These are phyloP conservation scores for Cairneyella variabilis DNA, from an alignment of 495 filamentous ascomycete species.

Conservation along the genomic window DNA sequence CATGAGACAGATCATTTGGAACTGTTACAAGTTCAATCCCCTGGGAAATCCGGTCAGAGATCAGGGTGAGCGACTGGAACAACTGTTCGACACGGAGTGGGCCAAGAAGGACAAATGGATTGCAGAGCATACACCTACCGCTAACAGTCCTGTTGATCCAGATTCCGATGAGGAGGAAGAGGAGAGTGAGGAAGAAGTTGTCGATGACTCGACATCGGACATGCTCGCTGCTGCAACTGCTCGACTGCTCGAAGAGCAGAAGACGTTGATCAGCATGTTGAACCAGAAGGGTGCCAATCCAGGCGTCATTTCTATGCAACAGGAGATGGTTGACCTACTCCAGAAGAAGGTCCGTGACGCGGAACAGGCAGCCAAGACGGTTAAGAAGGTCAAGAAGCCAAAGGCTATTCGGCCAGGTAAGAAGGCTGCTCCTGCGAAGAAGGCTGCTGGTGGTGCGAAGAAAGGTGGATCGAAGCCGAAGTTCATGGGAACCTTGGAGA, in stretches of 20 bases:
- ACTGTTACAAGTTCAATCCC: slow-evolving; percentile 91
- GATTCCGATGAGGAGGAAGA: slow-evolving; percentile 67
- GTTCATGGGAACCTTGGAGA: slow-evolving; percentile 68
- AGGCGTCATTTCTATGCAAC: slow-evolving; percentile 52
- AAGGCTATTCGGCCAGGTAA: slow-evolving; percentile 22
- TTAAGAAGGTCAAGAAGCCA: slow-evolving; percentile 44
- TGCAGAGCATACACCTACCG: slow-evolving; percentile 62
- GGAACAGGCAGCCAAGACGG: slow-evolving; percentile 30
- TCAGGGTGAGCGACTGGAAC: slow-evolving; percentile 66
- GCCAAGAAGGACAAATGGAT: slow-evolving; percentile 71
- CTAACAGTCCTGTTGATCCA: slow-evolving; percentile 42
- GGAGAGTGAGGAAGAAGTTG: slow-evolving; percentile 49
- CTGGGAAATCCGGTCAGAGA: slow-evolving; percentile 65
- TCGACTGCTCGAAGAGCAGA: slow-evolving; percentile 49
- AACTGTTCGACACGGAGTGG: slow-evolving; percentile 71
- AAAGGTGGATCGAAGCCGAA: slow-evolving; percentile 35
- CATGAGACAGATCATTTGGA: slow-evolving; percentile 76
- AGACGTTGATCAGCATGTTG: slow-evolving; percentile 63
- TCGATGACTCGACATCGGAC: neutral
- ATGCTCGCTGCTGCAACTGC: slow-evolving; percentile 3
- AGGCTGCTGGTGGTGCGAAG: slow-evolving; percentile 40
- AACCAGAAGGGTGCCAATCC: slow-evolving; percentile 66
- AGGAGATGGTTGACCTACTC: slow-evolving; percentile 42
- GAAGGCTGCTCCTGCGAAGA: slow-evolving; percentile 41
- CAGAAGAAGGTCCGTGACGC: slow-evolving; percentile 49